Conservation (phyloP, 768 basidiomycete genomes). For the Xerocomus spinulosus region DNA sequence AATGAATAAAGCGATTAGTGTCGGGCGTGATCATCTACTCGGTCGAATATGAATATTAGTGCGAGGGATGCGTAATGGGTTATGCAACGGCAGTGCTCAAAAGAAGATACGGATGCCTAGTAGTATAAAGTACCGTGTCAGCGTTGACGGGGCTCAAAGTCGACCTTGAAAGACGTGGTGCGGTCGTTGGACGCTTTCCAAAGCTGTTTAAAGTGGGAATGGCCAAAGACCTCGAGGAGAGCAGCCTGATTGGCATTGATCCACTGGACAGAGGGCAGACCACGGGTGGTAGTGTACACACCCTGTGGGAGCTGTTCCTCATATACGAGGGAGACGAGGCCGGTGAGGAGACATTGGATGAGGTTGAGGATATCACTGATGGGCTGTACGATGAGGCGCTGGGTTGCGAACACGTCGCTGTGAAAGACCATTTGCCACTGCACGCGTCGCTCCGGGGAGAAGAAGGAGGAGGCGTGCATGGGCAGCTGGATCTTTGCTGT, state of each 20-base stretch:
- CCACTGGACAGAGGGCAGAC: slow-evolving; percentile 75
- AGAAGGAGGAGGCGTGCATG: slow-evolving; percentile 77
- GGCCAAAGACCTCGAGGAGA: slow-evolving; percentile 72
- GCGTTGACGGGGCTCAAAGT: slow-evolving; percentile 46
- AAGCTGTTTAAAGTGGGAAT: slow-evolving; percentile 63
- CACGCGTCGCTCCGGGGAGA: slow-evolving; percentile 76
- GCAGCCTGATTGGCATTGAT: slow-evolving; percentile 62
- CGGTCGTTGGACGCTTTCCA: slow-evolving; percentile 71
- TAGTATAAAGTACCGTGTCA: slow-evolving; percentile 24
- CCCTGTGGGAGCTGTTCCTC: slow-evolving; percentile 73
- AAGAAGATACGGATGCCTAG: slow-evolving; percentile 24
- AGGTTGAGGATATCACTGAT: slow-evolving; percentile 67
- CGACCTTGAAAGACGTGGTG: slow-evolving; percentile 68
- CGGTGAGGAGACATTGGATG: slow-evolving; percentile 69
- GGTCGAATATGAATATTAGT: slow-evolving; percentile 27
- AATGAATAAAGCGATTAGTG: slow-evolving; percentile 29
- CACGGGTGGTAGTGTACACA: slow-evolving; percentile 69
- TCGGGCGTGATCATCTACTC: slow-evolving; percentile 28
- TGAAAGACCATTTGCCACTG: slow-evolving; percentile 93
- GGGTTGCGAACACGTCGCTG: slow-evolving; percentile 67
- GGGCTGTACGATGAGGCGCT: slow-evolving; percentile 62
- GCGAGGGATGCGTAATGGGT: slow-evolving; percentile 32
- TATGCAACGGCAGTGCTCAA: slow-evolving; percentile 38
- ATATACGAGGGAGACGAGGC: slow-evolving; percentile 65
- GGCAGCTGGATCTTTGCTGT: slow-evolving; percentile 69